Evolutionary conservation across 345 rosid genomes (phyloP), one percentile per base, ranked within the genome.

Genomic region (Aquilaria sinensis): DNA sequence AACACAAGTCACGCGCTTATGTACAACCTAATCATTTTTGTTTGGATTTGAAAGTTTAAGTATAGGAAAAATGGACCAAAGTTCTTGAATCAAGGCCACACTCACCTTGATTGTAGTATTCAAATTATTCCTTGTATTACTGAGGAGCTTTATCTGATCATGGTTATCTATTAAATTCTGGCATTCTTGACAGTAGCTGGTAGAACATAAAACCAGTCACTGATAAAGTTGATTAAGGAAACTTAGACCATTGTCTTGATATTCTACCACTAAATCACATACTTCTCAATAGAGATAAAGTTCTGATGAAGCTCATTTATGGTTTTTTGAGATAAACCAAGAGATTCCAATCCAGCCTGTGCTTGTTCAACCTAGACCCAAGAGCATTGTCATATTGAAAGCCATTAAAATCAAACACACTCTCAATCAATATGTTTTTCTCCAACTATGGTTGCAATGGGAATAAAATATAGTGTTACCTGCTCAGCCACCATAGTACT

Each of bases 401-500:
- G 10, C 29, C 37, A 15, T 30, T 23, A 8, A 37, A 37, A 5
- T 37, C 43, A 37, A 37, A 37, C 43, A 5, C 43, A 2, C 43
- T 9, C 43, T 23, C 23, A 23, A 23, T 23, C 23, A 23, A 23
- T 23, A 23, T 23, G 23, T 23, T 23, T 23, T 23, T 23, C 43
- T 9, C 43, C 43, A 5, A 37, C 43, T 37, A 1, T 37, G 43
- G 7, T 37, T 37, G 43, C 43, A 2, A 37, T 37, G 43, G 43
- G 43, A 37, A 37, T 37, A 37, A 37, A 37, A 4, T 37, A 37
- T 9, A 53, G 55, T 33, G 48, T 3, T 31, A 85, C 96, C 89
- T 88, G 97, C 79, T 88, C 97, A 32, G 96, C 91, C 45, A 91
- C 97, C 97, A 88, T 88, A 7, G 97, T 88, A 70, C 97, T 91